Base-by-base conservation (phyloP, 805 yeast species). In the Isabelozyma pseudorhagii region DNA sequence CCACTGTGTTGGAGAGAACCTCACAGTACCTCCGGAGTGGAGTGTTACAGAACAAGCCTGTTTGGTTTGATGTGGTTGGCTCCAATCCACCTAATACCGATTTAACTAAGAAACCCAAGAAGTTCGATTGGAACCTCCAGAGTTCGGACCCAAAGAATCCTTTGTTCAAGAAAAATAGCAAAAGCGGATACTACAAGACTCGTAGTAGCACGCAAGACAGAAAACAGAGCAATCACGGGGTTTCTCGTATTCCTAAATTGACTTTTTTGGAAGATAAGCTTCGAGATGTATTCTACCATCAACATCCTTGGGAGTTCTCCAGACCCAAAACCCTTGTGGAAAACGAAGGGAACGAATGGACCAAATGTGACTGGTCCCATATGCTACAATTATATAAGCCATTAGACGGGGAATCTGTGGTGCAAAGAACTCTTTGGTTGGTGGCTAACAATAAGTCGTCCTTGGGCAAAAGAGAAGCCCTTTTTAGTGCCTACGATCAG, bases 291-390 rank as follows among this genome's bases (percentile, higher is more conserved):
- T 94, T 94, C 62, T 93, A 85, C 68, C 83, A 83, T 51, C 97
- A 92, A 64, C 99, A 94, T 69, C 99, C 99, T 6, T 94, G 99
- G 99, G 99, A 94, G 69, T 74, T 92, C 47, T 89, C 98, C 1
- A 81, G 96, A 57, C 97, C 98, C 11, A 89, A 88, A 64, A 77
- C 82, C 28, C 70, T 94, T 56, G 78, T 91, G 43, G 99, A 94
- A 67, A 87, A 83, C 59, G 76, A 78, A 38, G 89, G 87, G 7
- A 73, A 78, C 42, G 89, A 87, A 43, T 59, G 67, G 40, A 61
- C 65, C 7, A 75, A 76, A 50, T 70, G 76, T 54, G 90, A 94
- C 66, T 94, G 99, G 98, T 77, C 85, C 44, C 75, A 76, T 46
- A 79, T 94, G 66, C 79, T 79, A 56, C 98, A 94, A 67, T 64